These are phyloP conservation scores for Phytophthora idaei DNA, from an alignment of 352 stramenopile species.

Conservation along the genomic window DNA sequence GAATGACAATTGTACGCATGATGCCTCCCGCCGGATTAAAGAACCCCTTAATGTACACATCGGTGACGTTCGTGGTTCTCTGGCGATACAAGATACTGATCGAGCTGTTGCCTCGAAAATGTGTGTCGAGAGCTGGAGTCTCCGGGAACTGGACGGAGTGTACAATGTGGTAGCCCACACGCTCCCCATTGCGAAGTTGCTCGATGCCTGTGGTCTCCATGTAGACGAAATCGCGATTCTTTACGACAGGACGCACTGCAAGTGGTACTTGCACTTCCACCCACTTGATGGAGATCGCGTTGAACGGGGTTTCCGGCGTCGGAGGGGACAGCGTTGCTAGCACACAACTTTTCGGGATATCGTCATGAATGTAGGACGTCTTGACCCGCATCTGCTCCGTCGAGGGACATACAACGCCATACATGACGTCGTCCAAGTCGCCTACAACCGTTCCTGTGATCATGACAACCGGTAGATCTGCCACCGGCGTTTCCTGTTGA, in stretches of 20 bases:
- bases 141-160: constrained; percentile 56
- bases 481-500: constrained; percentile 16
- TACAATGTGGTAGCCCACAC: constrained; percentile 48
- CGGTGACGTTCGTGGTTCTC: constrained; percentile 45
- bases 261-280: constrained; percentile 44
- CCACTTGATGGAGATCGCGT: constrained; percentile 53
- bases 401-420: constrained; percentile 36
- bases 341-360: constrained; percentile 48
- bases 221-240: constrained; percentile 58
- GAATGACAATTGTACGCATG: constrained; percentile 42
- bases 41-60: constrained; percentile 60
- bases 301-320: constrained; percentile 42
- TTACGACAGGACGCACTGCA: constrained; percentile 41
- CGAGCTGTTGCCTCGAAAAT: constrained; percentile 58
- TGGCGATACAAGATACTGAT: constrained; percentile 67
- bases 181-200: constrained; percentile 40
- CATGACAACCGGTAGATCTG: constrained; percentile 38
- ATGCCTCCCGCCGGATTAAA: constrained; percentile 45
- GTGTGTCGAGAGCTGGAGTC: constrained; percentile 38
- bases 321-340: constrained; percentile 41
- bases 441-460: constrained; percentile 38
- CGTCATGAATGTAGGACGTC: constrained; percentile 51
- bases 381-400: constrained; percentile 46
- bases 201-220: constrained; percentile 51
- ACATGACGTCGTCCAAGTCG: constrained; percentile 49